phyloP scores from a whole-genome alignment of 1,139 yeast genomes.

The Chernovozyma aurita region DNA sequence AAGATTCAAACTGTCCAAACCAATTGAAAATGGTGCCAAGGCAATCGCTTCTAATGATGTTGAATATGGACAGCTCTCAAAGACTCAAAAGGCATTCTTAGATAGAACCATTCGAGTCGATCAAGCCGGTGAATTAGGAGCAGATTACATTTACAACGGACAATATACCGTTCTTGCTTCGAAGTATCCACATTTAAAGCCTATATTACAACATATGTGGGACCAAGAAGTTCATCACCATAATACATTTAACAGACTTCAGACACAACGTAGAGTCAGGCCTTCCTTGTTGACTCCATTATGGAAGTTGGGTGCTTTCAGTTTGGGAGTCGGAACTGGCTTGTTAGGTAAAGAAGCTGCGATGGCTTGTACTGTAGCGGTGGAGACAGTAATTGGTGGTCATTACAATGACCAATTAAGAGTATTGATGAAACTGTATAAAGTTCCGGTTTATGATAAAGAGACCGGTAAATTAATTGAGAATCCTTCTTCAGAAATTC shows the following conservation, averaged over 20 bases:
- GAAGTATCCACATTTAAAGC: constrained; percentile 66
- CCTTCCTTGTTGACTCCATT: constrained; percentile 88
- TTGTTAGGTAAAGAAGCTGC: constrained; percentile 90
- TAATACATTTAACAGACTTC: constrained; percentile 73
- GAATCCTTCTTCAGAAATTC: constrained; percentile 21
- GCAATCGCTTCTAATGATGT: constrained; percentile 21
- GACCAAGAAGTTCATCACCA: constrained; percentile 94
- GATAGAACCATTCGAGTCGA: constrained; percentile 84
- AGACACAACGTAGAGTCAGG: constrained; percentile 73
- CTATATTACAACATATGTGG: constrained; percentile 92
- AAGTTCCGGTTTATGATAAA: constrained; percentile 42
- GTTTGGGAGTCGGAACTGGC: constrained; percentile 86
- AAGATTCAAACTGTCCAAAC: constrained; percentile 4
- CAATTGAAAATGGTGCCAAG: constrained; percentile 13
- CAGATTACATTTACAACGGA: constrained; percentile 88
- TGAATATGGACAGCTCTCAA: constrained; percentile 41
- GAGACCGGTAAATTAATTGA: constrained; percentile 27
- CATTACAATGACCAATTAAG: constrained; percentile 91
- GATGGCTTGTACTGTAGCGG: constrained; percentile 99
- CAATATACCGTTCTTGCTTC: constrained; percentile 75
- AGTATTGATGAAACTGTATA: constrained; percentile 59
- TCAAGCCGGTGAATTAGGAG: constrained; percentile 99
- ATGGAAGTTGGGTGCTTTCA: constrained; percentile 90
- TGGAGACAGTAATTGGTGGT: constrained; percentile 95
- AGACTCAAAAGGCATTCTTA: constrained; percentile 65